Conservation (phyloP, 2,329 filamentous ascomycete species). For the Emergomyces orientalis region DNA sequence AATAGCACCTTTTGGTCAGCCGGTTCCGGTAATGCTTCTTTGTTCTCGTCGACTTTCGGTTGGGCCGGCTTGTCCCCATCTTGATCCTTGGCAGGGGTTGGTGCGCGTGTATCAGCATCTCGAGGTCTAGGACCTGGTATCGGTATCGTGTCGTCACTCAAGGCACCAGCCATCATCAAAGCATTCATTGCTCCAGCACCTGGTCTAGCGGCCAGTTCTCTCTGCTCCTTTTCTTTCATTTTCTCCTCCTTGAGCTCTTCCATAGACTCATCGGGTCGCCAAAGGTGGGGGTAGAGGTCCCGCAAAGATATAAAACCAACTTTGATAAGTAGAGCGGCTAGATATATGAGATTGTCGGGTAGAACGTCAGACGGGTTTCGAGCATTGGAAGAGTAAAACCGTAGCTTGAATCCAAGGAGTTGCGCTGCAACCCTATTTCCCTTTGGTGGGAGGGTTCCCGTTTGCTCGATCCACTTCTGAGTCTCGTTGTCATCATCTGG, state of each 20-base stretch:
- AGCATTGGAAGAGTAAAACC: constrained; percentile 79
- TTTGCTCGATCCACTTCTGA: constrained; percentile 67
- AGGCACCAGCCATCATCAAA: constrained; percentile 72
- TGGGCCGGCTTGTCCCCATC: constrained; percentile 38
- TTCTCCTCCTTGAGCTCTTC: constrained; percentile 59
- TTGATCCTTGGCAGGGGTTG: constrained; percentile 47
- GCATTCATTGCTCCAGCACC: constrained; percentile 69
- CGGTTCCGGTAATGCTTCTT: constrained; percentile 56
- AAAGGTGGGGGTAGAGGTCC: constrained; percentile 87
- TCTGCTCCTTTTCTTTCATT: constrained; percentile 66
- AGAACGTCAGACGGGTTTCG: constrained; percentile 67
- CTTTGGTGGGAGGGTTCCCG: constrained; percentile 68
- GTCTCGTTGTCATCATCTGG: constrained; percentile 48
- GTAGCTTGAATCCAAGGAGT: constrained; percentile 90
- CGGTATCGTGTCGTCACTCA: constrained; percentile 68
- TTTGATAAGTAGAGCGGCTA: constrained; percentile 88
- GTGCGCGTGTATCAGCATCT: constrained; percentile 44
- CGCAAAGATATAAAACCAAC: constrained; percentile 89
- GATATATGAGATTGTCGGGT: constrained; percentile 84
- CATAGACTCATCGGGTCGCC: constrained; percentile 79
- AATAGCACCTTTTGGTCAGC: constrained; percentile 81
- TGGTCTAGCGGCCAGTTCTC: constrained; percentile 60
- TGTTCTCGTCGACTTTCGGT: constrained; percentile 32
- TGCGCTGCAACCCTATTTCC: constrained; percentile 91
- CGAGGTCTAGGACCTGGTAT: constrained; percentile 41